Evolutionary conservation across 257 asterid species (phyloP), one percentile per base, ranked within the genome.

Genomic region (Fraxinus anomala): DNA sequence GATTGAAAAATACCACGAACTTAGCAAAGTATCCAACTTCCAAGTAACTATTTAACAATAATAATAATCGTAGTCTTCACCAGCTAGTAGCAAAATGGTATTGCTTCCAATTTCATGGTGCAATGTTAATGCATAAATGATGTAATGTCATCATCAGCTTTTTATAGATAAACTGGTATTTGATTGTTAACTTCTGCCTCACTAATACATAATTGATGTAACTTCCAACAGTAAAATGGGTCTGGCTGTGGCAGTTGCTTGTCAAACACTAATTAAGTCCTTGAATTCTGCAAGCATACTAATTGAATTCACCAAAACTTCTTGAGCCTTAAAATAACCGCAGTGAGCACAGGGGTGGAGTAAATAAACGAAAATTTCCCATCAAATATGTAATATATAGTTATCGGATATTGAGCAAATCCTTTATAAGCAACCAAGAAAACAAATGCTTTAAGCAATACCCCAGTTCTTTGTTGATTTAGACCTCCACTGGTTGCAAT

Each of bases 381-480:
- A 67, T 36, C 19, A 24, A 44, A 77, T n/a, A 36, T 75, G 73
- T 56, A 37, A 75, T 23, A 42, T 65, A 59, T 59, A 21, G 47
- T n/a, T 73, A 59, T 56, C 73, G 61, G 49, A 82, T 54, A 74
- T 33, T n/a, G 56, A 61, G 73, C 36, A 33, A 40, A 30, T 72
- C 66, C 70, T 70, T n/a, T 54, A 69, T 26, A n/a, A 68, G 28
- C 1, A 34, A 37, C 24, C 10, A 17, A 49, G 61, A 6, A 54
- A 51, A 69, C 37, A 36, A 74, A 40, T 28, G 16, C 36, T 31
- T 56, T 44, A 73, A 69, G 12, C 16, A 82, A 74, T 91, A 93
- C 99, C 97, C 99, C 99, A 75, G 97, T 96, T 84, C 99, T 91
- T 86, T 96, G 99, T 86, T 96, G 98, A 86, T 96, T 96, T 76